Evolutionary conservation across 495 filamentous ascomycete genomes (phyloP), one percentile per base, ranked within the genome.

Genomic region (Rusavskia elegans): DNA sequence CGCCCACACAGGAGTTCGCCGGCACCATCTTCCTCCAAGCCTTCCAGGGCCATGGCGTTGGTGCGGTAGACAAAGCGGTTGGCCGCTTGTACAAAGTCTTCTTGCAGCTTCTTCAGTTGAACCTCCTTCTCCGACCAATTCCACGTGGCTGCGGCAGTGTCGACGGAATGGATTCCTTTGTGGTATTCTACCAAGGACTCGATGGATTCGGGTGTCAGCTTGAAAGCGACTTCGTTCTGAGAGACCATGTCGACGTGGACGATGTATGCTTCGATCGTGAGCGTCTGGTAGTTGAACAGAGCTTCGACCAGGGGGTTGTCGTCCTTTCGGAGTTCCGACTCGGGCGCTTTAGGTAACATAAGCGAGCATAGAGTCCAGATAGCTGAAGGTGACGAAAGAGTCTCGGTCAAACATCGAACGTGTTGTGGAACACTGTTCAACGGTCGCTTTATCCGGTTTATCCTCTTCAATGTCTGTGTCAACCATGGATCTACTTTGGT

Each of bases 231-330:
- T 68, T 99, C 92, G 63, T 94, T 94, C 66, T 89, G 82, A 52
- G 92, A 82, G 45, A 99, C 92, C 86, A 99, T 92, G 71, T 99
- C 92, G 67, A 99, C 88, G 68, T 97, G 93, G 53, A 99, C 92
- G 58, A 97, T 87, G 68, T 99, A 99, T 46, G 92, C 93, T 69
- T 97, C 89, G 56, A 97, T 76, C 64, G 95, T 86, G 67, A 95
- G 75, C 70, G 95, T 80, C 75, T 94, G 85, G 66, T 87, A 90
- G 74, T 94, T 94, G 77, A 85, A 86, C 53, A 97, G 68, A 52
- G 85, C 87, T 69, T 97, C 92, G 57, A 95, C 74, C 53, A 96
- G 72, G 42, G 89, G 86, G 65, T 96, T 89, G 39, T 80, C 72
- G 63, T 96, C 87, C 67, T 81, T 86, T 61, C 79, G 76, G 58